These are phyloP conservation scores for Penicillium bialowiezense DNA, from an alignment of 495 filamentous ascomycete species.

Conservation along the genomic window DNA sequence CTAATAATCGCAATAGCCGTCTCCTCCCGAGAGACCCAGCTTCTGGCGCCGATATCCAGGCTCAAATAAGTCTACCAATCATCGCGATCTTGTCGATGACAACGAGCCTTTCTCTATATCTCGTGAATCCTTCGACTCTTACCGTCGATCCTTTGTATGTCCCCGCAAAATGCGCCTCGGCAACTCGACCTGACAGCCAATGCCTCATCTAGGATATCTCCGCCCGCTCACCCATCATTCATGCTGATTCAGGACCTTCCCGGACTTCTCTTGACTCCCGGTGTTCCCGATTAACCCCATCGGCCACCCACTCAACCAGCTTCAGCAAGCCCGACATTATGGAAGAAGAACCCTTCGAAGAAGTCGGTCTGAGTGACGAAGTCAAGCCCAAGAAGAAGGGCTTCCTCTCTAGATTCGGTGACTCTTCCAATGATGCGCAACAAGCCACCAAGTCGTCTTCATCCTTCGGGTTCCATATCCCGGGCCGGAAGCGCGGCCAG, in stretches of 20 bases:
- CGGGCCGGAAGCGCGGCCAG: conserved; percentile 70
- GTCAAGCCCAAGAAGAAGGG: conserved; percentile 71
- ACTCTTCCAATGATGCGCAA: conserved; percentile 43
- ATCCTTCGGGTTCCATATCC: conserved; percentile 61
- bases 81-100: conserved; percentile 66
- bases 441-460: conserved; percentile 44
- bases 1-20: conserved; percentile 59
- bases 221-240: conserved; percentile 74
- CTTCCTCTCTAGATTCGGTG: conserved; percentile 83
- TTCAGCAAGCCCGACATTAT: conserved; percentile 55
- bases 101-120: conserved; percentile 97
- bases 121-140: conserved; percentile 96
- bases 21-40: conserved; percentile 79
- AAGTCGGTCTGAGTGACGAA: conserved; percentile 83
- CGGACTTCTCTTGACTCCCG: conserved; percentile 81
- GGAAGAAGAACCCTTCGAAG: conserved; percentile 81
- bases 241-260: conserved; percentile 52
- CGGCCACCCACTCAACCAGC: conserved; percentile 50
- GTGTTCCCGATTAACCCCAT: conserved; percentile 49
- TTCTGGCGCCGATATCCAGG: conserved; percentile 77
- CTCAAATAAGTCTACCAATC: conserved; percentile 67
- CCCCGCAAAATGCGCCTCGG: not conserved
- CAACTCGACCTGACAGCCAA: not conserved
- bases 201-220: conserved; percentile 72
- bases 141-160: conserved; percentile 91